Base-by-base conservation (phyloP, 345 rosid genomes). In the Gynandropsis gynandra region DNA sequence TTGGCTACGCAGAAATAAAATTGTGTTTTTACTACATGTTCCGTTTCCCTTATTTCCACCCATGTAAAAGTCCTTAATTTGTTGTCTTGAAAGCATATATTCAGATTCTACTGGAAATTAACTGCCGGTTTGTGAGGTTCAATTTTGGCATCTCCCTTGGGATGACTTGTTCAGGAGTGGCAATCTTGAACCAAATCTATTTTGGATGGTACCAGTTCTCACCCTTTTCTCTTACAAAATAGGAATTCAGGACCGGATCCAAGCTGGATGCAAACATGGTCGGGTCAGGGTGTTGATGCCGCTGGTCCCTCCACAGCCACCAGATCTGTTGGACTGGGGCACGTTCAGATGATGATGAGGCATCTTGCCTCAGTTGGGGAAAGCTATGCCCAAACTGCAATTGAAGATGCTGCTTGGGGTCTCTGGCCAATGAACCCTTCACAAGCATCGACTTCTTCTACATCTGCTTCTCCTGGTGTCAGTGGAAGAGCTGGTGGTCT, bases 271-370 rank as follows among this genome's bases (percentile, higher is more conserved):
- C 88, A 76, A 38, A 34, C 76, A 68, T 90, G 83, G 92, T 83
- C 87, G 43, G 66, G 65, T 70, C 95, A 81, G 59, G 79, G 81
- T 69, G 65, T 70, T 31, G 96, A 92, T 72, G 88, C 81, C 20
- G 94, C 94, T 42, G 96, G 98, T 59, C 88, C 98, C 54, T 92
- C 98, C 34, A 82, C 80, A n/a, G 73, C 76, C 18, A 66, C 64
- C 48, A 70, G 95, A 76, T 68, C 98, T 4, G 95, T 66, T 68
- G 94, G 96, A 40, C 51, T 87, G 56, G 86, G 85, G 27, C 72
- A 97, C 62, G 96, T 92, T 64, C 94, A 92, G 79, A 78, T 85
- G 96, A 80, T 92, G 96, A 85, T 92, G 98, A 87, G 98, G 70
- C 96, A 92, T 71, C 88, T 92, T 63, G 95, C 98, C 59, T 82